Evolutionary conservation across 2,329 filamentous ascomycete genomes (phyloP).

Genomic region (Beauveria sp.): DNA sequence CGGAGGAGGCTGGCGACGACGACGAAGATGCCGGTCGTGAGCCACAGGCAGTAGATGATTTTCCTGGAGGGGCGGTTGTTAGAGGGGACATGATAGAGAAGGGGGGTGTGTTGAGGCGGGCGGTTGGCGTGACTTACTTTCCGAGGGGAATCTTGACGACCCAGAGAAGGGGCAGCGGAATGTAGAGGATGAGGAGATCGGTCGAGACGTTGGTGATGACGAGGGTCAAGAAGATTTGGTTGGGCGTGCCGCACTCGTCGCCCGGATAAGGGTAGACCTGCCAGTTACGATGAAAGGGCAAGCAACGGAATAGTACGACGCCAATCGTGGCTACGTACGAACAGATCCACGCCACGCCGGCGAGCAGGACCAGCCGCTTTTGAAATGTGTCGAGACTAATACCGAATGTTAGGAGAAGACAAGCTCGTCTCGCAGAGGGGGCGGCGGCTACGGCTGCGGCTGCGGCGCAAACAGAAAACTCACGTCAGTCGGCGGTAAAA

Average conservation of each 20-base stretch:
- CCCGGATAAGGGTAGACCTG: constrained; percentile 20
- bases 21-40: constrained; percentile 19
- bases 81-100: not conserved
- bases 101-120: not conserved
- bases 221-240: constrained; percentile 17
- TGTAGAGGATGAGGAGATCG: constrained; percentile 18
- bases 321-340: constrained; percentile 16
- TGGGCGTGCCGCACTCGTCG: constrained; percentile 16
- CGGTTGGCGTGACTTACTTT: constrained; percentile 8
- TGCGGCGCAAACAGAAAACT: constrained; percentile 5
- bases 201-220: constrained; percentile 20
- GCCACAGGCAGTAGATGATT: constrained; percentile 18
- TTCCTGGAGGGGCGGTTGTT: constrained; percentile 13
- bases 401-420: not conserved
- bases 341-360: constrained; percentile 13
- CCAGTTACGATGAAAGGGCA: constrained; percentile 20
- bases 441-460: not conserved
- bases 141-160: constrained; percentile 17
- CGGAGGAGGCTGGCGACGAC: constrained; percentile 19
- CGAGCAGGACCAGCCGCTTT: constrained; percentile 15
- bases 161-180: constrained; percentile 19
- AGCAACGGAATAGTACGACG: constrained; percentile 17
- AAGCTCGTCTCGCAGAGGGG: not conserved
- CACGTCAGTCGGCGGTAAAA: constrained; percentile 32
- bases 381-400: constrained; percentile 17